A percentile compares a stretch with the other conserved stretches of the same genome.
phyloP scores from a whole-genome alignment of 345 rosid species.

The Lagerstroemia speciosa region DNA sequence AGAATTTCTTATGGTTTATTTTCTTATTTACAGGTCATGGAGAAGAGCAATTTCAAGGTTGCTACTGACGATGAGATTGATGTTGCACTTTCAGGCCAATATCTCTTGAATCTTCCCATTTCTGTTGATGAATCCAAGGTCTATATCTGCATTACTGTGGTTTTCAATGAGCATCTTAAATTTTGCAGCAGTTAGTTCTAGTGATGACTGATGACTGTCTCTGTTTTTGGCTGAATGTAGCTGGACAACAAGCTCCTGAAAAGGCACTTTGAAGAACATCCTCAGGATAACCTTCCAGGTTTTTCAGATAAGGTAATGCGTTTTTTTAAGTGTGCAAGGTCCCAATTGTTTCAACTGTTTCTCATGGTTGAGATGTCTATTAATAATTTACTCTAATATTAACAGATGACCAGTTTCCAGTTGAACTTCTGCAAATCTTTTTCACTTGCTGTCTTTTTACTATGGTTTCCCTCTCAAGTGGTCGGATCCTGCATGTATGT shows the following conservation, averaged over 20 bases:
- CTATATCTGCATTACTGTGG: slow-evolving; percentile 7
- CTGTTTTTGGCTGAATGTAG: slow-evolving; percentile 36
- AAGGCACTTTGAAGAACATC: slow-evolving; percentile 62
- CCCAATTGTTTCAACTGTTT: neutral
- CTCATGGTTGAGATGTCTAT: neutral
- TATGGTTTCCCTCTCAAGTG: neutral
- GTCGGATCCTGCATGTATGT: neutral
- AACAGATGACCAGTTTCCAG: neutral
- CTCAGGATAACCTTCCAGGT: slow-evolving; percentile 58
- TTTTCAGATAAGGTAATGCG: slow-evolving; percentile 75
- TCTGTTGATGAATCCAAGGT: slow-evolving; percentile 88
- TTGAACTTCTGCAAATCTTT: neutral
- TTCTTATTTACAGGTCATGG: slow-evolving; percentile 51
- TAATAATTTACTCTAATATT: neutral
- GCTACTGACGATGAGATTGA: slow-evolving; percentile 76
- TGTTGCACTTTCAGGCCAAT: slow-evolving; percentile 82
- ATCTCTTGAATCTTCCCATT: slow-evolving; percentile 87
- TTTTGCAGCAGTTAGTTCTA: neutral
- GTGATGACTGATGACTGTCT: neutral
- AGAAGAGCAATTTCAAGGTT: slow-evolving; percentile 90
- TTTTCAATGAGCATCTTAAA: neutral
- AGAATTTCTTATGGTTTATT: neutral
- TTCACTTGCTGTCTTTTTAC: neutral
- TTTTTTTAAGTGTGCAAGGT: neutral
- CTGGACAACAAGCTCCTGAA: slow-evolving; percentile 75